A percentile compares a stretch with the other conserved stretches of the same genome.
phyloP scores from a whole-genome alignment of 2,329 filamentous ascomycete species.

The Penicillium sp. region DNA sequence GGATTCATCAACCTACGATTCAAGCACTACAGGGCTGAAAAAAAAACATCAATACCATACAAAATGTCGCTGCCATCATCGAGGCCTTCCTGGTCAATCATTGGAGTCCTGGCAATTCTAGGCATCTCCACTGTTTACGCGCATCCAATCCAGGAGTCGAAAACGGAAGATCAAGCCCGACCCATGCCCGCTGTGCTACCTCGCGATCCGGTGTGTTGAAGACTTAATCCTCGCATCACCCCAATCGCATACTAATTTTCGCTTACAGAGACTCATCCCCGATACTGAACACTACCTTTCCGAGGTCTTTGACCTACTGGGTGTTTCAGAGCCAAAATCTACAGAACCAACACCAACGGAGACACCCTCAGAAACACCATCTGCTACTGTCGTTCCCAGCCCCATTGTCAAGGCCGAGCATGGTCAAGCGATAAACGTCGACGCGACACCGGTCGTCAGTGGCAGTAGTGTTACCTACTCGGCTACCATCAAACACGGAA shows the following conservation, averaged over 20 bases:
- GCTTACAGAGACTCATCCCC: slow-evolving; percentile 33
- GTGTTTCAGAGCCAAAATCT: slow-evolving; percentile 22
- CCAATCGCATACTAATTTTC: slow-evolving; percentile 7
- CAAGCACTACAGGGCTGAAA: background rate
- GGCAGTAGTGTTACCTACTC: slow-evolving; percentile 16
- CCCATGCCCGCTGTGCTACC: slow-evolving; percentile 14
- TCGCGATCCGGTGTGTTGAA: slow-evolving; percentile 28
- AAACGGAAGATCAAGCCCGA: slow-evolving; percentile 1
- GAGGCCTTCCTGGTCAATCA: slow-evolving; percentile 9
- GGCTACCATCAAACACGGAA: slow-evolving; percentile 21
- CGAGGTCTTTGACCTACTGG: slow-evolving; percentile 27
- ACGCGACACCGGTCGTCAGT: slow-evolving; percentile 18
- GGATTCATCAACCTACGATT: background rate
- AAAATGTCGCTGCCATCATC: slow-evolving; percentile 16
- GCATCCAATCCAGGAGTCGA: slow-evolving; percentile 21
- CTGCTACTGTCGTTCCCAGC: background rate
- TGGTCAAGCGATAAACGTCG: background rate
- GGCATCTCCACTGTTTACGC: slow-evolving; percentile 23
- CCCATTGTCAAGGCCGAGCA: slow-evolving; percentile 4
- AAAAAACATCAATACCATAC: background rate
- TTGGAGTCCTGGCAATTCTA: slow-evolving; percentile 15
- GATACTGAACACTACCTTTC: slow-evolving; percentile 26
- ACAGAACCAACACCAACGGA: slow-evolving; percentile 9
- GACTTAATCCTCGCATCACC: background rate
- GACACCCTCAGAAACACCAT: background rate